Evolutionary conservation across 1,139 yeast species (phyloP), one percentile per base, ranked within the genome.

Genomic region (Protomyces inundatus): DNA sequence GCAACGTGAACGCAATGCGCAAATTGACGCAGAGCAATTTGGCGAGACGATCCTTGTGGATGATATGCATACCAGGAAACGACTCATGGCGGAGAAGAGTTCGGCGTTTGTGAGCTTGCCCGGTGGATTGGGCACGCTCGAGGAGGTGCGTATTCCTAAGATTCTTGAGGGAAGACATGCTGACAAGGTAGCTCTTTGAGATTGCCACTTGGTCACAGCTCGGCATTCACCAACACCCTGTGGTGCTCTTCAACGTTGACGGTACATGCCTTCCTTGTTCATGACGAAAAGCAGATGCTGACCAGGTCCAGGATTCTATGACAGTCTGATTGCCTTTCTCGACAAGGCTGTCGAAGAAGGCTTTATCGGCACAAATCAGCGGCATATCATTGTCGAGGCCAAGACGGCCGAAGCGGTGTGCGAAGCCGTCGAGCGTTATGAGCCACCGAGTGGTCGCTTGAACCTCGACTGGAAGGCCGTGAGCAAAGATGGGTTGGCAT

Each of bases 71-170:
- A 87, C 95, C 2, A 82, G 97, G 73, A 90, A 90, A 78, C 80
- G 86, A 73, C 73, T 87, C 79, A 90, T 90, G 97, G 95, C 91
- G 16, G 82, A 83, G 72, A 90, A 87, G 74, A 85, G 95, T n/a
- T 84, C 85, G 69, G 96, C 95, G 0, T 90, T 90, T 74, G 83
- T 90, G 60, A 96, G 96, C 0, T 79, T 90, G 76, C 96, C 97
- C 16, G 97, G 97, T 67, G 97, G 97, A 10, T 89, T 85, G 73
- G 97, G 96, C 63, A 89, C 96, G 3, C 77, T 89, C 71, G 97
- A 90, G 76, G 97, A 90, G 76, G 80, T 90, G 68, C 85, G 90
- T 14, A 12, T 23, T 2, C 23, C 3, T 39, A 12, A 10, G 1
- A 1, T 7, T 9, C 12, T n/a, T 39, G 9, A 4, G 9, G 42